phyloP scores from a whole-genome alignment of 225 moss, liverwort and hornwort species.

The Antitrichia curtipendula region DNA sequence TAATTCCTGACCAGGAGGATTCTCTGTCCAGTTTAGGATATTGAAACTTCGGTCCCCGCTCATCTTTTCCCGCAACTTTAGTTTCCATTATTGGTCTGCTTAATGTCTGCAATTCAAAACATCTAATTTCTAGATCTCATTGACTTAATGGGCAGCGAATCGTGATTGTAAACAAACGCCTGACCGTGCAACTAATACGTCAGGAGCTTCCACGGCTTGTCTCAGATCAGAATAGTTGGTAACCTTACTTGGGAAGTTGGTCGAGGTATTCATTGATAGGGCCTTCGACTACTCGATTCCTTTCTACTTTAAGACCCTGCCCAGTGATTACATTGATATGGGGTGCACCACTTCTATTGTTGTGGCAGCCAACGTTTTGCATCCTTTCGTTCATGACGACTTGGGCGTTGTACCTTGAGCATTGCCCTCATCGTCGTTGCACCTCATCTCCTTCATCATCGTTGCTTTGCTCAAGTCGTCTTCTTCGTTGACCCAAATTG shows the following conservation, averaged over 20 bases:
- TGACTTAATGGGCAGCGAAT: neutral
- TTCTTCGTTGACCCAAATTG: slow-evolving; percentile 1
- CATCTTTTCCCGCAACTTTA: neutral
- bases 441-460: no score
- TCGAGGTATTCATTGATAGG: neutral
- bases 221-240: neutral
- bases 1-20: neutral
- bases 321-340: neutral
- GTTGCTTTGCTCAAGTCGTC: neutral
- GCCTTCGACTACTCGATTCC: neutral
- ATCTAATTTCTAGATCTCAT: neutral
- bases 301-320: neutral
- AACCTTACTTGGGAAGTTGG: neutral
- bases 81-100: neutral
- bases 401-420: neutral
- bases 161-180: neutral
- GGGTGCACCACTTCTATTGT: neutral
- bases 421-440: neutral
- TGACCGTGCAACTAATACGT: neutral
- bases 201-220: neutral
- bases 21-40: neutral
- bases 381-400: neutral
- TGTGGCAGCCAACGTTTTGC: neutral
- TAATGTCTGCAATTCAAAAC: slow-evolving; percentile 3
- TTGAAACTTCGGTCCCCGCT: slow-evolving; percentile 2